Conservation (phyloP, 805 yeast species). For the Lachancea nothofagi region DNA sequence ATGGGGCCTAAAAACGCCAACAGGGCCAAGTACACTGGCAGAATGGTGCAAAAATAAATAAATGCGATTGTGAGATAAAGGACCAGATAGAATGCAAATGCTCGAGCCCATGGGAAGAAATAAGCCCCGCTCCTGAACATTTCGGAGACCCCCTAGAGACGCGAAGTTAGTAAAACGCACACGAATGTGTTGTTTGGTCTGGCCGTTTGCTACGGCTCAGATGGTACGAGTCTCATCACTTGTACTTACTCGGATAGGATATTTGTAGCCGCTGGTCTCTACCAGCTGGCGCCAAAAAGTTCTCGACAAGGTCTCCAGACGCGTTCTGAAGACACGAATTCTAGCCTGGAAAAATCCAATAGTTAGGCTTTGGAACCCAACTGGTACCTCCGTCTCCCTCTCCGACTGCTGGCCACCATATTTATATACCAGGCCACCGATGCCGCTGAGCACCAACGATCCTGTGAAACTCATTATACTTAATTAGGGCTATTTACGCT, state of each 20-base stretch:
- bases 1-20: conserved; percentile 28
- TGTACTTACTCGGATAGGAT: conserved; percentile 8
- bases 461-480: conserved; percentile 29
- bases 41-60: conserved; percentile 28
- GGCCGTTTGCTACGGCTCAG: too few relatives aligned
- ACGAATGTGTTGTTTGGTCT: too few relatives aligned
- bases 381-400: conserved; percentile 16
- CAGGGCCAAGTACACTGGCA: conserved; percentile 28
- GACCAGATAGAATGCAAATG: conserved; percentile 16
- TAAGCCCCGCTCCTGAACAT: conserved; percentile 16
- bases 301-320: conserved; percentile 11
- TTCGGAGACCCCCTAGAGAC: conserved; percentile 18
- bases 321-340: conserved; percentile 9
- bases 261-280: conserved; percentile 20
- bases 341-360: conserved; percentile 17
- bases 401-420: conserved; percentile 24
- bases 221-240: too few relatives aligned
- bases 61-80: conserved; percentile 18
- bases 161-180: conserved; percentile 6
- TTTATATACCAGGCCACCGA: conserved; percentile 28
- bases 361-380: conserved; percentile 11
- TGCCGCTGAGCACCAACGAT: conserved; percentile 25
- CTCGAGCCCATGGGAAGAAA: conserved; percentile 10
- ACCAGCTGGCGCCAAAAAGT: conserved; percentile 24
- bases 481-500: too few relatives aligned